Evolutionary conservation across 2,329 filamentous ascomycete genomes (phyloP), one percentile per base, ranked within the genome.

Genomic region (Ramichloridium luteum): DNA sequence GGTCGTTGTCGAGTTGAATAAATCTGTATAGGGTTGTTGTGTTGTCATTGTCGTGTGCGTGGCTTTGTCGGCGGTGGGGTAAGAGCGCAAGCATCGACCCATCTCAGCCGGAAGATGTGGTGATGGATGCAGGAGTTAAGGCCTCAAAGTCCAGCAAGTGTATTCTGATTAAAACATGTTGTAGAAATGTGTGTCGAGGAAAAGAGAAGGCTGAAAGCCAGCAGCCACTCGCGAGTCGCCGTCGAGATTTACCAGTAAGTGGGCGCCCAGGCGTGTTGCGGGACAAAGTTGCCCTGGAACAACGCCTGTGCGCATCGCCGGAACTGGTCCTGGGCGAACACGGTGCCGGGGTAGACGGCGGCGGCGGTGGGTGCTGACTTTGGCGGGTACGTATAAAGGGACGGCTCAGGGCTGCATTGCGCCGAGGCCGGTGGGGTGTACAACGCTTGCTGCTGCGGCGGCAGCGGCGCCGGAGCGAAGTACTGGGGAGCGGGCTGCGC

Each of bases 271-370:
- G 37, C 29, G 18, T 41, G 40, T 11, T 38, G 34, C 28, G 43
- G 30, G 13, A 37, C 44, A 16, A 50, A 31, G 18, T 44, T 39
- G 30, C 47, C 42, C 22, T 44, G 39, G 32, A 45, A 38, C 16
- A 50, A 37, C 35, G 47, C 36, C 32, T 48, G 45, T 14, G 45
- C 45, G 30, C 41, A 49, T 35, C 44, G 40, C 15, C 41, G 38
- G 29, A 45, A 40, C 27, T 39, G 36, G 13, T 41, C 25, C 17
- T 38, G 37, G 25, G 36, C 41, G 25, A 45, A 40, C 36, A 45
- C 41, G 18, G 34, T 36, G 22, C 31, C 36, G 16, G 40, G 28
- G 27, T 37, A 36, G 20, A 8, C 8, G 26, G 37, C 34, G 20
- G 8, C 8, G 26, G 37, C 34, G 31, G 37, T 32, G 14, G 40